These are phyloP conservation scores for Medicago lupulina DNA, from an alignment of 306 rosid species.

Conservation along the genomic window DNA sequence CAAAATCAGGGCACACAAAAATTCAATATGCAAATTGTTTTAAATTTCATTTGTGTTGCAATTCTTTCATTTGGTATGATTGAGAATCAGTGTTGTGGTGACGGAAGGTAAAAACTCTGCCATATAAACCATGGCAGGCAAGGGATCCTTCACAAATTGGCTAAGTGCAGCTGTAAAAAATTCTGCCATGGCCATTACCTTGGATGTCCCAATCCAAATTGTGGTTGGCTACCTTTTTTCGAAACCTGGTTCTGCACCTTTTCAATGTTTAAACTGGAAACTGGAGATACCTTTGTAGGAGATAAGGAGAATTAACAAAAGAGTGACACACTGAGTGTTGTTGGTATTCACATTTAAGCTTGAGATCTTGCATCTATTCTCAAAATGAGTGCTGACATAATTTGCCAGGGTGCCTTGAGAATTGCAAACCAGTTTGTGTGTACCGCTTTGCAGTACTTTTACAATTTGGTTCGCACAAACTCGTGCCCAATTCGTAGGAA, in stretches of 20 bases:
- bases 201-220: neutral
- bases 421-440: too few relatives aligned
- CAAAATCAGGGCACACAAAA: neutral
- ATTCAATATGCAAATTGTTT: neutral
- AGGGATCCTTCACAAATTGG: neutral
- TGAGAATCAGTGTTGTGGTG: neutral
- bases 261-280: neutral
- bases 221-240: neutral
- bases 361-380: constrained; percentile 1
- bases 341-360: neutral
- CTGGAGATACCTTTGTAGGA: neutral
- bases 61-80: neutral
- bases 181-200: neutral
- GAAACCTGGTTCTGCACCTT: constrained; percentile 10
- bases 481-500: too few relatives aligned
- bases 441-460: too few relatives aligned
- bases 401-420: too few relatives aligned
- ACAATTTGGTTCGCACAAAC: too few relatives aligned
- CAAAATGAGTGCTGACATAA: neutral
- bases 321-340: neutral
- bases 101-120: neutral
- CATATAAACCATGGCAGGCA: neutral
- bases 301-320: too few relatives aligned
- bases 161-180: neutral
- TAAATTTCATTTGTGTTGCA: neutral